These are phyloP conservation scores for Trichodelitschia bisporula DNA, from an alignment of 495 filamentous ascomycete species.

Conservation along the genomic window DNA sequence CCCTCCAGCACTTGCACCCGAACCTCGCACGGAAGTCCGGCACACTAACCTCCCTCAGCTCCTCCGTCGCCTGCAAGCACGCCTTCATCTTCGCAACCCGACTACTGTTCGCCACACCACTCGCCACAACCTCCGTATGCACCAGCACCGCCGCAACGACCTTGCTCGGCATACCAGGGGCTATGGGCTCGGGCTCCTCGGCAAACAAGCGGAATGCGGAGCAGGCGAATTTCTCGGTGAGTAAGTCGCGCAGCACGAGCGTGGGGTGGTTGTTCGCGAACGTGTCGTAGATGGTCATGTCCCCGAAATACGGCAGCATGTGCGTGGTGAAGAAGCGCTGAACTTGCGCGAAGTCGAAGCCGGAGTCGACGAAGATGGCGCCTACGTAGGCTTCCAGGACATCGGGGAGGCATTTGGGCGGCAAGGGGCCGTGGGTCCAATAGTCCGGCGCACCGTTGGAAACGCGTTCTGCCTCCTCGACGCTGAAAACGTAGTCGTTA, in stretches of 20 bases:
- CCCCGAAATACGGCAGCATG: slow-evolving; percentile 55
- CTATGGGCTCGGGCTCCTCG: slow-evolving; percentile 20
- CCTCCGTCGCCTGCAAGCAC: slow-evolving; percentile 35
- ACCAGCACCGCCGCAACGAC: slow-evolving; percentile 55
- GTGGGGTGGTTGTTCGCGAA: slow-evolving; percentile 77
- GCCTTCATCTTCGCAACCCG: slow-evolving; percentile 53
- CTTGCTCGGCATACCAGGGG: slow-evolving; percentile 18
- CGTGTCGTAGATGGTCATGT: slow-evolving; percentile 72
- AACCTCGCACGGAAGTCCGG: slow-evolving; percentile 35
- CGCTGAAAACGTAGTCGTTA: slow-evolving; percentile 39
- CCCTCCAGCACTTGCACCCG: slow-evolving; percentile 31
- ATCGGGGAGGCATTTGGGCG: slow-evolving; percentile 74
- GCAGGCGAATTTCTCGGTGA: slow-evolving; percentile 28
- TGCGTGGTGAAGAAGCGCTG: slow-evolving; percentile 51
- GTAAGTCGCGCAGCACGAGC: slow-evolving; percentile 26
- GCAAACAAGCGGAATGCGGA: slow-evolving; percentile 28
- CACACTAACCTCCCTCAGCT: slow-evolving; percentile 28
- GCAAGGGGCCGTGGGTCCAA: slow-evolving; percentile 43
- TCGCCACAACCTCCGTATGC: slow-evolving; percentile 40
- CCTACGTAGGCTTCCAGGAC: slow-evolving; percentile 78
- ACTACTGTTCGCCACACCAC: slow-evolving; percentile 32
- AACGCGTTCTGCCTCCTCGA: slow-evolving; percentile 29
- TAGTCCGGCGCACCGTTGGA: slow-evolving; percentile 42
- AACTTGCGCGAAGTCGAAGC: slow-evolving; percentile 49
- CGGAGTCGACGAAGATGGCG: slow-evolving; percentile 77